A percentile compares a stretch with the other conserved stretches of the same genome.
Conservation (phyloP, 306 rosid genomes). For the Begonia peltatifolia region DNA sequence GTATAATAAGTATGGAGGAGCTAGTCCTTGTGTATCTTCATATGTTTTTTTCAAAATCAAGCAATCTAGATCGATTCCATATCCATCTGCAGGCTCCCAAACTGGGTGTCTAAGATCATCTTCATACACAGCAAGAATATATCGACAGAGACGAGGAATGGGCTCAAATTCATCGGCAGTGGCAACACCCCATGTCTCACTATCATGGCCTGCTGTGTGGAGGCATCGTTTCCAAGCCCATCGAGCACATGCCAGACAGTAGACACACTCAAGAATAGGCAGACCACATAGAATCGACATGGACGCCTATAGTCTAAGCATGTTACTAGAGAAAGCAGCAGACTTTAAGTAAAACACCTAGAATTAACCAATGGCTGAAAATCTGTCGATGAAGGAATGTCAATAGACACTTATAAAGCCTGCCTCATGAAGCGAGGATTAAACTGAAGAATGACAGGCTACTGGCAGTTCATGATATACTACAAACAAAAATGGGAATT, state of each 20-base stretch:
- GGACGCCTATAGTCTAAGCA: conserved; percentile 7
- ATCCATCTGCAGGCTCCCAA: conserved; percentile 78
- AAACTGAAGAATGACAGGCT: too few species aligned
- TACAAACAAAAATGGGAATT: not conserved
- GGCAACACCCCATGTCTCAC: conserved; percentile 84
- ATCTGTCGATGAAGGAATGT: not conserved
- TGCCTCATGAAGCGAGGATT: not conserved
- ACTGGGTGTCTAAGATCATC: conserved; percentile 62
- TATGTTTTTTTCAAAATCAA: conserved; percentile 38
- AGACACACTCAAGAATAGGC: conserved; percentile 89
- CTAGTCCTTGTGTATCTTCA: conserved; percentile 45
- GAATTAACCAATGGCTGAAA: not conserved
- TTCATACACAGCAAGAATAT: conserved; percentile 79
- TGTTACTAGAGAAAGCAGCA: not conserved
- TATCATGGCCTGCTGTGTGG: conserved; percentile 89
- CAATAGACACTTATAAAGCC: not conserved
- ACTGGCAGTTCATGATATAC: too few species aligned
- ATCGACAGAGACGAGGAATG: conserved; percentile 78
- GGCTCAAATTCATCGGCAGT: conserved; percentile 71
- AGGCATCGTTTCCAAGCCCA: conserved; percentile 96
- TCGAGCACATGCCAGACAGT: conserved; percentile 78
- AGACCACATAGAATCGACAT: conserved; percentile 72
- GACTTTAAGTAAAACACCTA: not conserved
- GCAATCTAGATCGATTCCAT: conserved; percentile 69
- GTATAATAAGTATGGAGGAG: conserved; percentile 70